These are phyloP conservation scores for Firmiana major DNA, from an alignment of 345 rosid species.

Conservation along the genomic window DNA sequence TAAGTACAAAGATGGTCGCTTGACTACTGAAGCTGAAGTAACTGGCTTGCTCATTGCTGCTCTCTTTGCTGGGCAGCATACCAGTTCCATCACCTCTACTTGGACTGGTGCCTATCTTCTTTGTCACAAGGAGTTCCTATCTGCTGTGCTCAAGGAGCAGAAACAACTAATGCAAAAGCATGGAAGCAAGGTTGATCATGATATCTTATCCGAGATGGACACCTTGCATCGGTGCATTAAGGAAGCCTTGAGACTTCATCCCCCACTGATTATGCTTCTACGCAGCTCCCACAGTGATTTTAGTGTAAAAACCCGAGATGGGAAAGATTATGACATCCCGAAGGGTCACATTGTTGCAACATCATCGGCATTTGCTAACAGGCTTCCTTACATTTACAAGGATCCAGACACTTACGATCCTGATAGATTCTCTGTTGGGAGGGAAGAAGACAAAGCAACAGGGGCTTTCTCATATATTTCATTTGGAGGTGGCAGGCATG, in stretches of 20 bases:
- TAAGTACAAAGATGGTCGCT: slow-evolving; percentile 83
- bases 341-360: slow-evolving; percentile 91
- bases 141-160: slow-evolving; percentile 78
- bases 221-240: slow-evolving; percentile 81
- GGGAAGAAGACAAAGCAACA: slow-evolving; percentile 75
- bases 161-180: slow-evolving; percentile 60
- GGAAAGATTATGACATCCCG: slow-evolving; percentile 77
- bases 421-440: slow-evolving; percentile 68
- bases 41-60: slow-evolving; percentile 95
- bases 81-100: slow-evolving; percentile 93
- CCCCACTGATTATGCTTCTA: slow-evolving; percentile 83
- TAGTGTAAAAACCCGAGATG: slow-evolving; percentile 67
- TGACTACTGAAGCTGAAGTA: slow-evolving; percentile 77
- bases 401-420: slow-evolving; percentile 86
- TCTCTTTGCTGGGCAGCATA: slow-evolving; percentile 96
- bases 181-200: slow-evolving; percentile 81
- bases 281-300: slow-evolving; percentile 82
- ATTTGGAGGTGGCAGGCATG: slow-evolving; percentile 96
- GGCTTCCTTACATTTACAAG: slow-evolving; percentile 76
- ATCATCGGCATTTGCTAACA: slow-evolving; percentile 92
- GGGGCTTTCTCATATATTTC: slow-evolving; percentile 87
- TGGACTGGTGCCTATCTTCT: slow-evolving; percentile 96
- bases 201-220: slow-evolving; percentile 87
- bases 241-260: slow-evolving; percentile 95
- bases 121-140: slow-evolving; percentile 45